Percentiles rank a stretch among this genome's conserved stretches.
phyloP scores from a whole-genome alignment of 441 rosid genomes.

The Croton laevigatus region DNA sequence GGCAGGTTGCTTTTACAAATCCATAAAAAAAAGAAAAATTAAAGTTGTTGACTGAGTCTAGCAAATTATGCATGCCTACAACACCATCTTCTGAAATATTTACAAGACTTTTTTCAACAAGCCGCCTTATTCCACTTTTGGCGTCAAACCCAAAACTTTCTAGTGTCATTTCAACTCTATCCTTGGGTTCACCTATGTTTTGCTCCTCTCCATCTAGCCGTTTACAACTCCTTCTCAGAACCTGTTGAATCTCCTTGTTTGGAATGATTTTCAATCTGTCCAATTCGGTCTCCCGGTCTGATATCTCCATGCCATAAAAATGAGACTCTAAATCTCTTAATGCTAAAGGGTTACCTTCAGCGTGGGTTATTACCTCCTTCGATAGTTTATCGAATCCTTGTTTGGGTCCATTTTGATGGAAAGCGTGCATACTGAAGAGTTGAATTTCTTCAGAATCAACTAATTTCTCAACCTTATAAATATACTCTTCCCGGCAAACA shows the following conservation, averaged over 20 bases:
- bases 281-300: neutral
- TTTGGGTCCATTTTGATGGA: neutral
- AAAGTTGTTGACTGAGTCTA: neutral
- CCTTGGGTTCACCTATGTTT: too few relatives aligned
- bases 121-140: neutral
- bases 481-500: neutral
- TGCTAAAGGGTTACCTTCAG: neutral
- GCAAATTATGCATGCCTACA: neutral
- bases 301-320: neutral
- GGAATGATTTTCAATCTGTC: neutral
- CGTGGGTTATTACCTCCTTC: neutral
- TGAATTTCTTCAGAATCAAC: neutral
- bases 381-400: neutral
- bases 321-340: neutral
- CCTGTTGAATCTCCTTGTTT: neutral
- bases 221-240: neutral
- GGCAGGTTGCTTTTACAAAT: too few relatives aligned
- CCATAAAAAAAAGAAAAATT: neutral
- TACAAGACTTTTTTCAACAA: neutral
- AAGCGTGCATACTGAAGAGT: neutral
- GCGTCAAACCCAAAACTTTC: neutral
- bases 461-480: neutral
- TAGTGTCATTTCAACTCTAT: neutral
- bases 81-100: neutral
- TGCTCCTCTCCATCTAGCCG: neutral